phyloP scores from a whole-genome alignment of 2,329 filamentous ascomycete species.

The Penicillium sp. region DNA sequence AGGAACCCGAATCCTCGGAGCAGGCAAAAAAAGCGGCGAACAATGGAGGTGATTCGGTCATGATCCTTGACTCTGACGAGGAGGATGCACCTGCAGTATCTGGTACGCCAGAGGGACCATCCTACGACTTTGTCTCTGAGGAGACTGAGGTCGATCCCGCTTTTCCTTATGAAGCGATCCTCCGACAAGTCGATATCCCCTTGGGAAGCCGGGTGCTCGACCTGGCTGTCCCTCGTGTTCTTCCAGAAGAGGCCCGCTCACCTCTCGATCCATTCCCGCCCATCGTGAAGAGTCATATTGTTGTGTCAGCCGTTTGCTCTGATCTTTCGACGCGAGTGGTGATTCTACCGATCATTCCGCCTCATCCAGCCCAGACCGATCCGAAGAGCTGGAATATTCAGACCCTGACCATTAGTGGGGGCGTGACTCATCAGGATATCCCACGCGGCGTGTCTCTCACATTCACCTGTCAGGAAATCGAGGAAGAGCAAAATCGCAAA shows the following conservation, averaged over 20 bases:
- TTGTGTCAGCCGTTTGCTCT: slow-evolving; percentile 53
- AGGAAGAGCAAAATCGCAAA: slow-evolving; percentile 27
- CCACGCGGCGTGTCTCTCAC: slow-evolving; percentile 51
- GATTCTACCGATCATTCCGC: slow-evolving; percentile 52
- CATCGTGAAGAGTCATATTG: slow-evolving; percentile 48
- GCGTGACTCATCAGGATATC: slow-evolving; percentile 49
- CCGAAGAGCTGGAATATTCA: slow-evolving; percentile 42
- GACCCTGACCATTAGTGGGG: slow-evolving; percentile 45
- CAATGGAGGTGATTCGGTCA: slow-evolving; percentile 43
- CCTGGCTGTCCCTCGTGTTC: slow-evolving; percentile 48
- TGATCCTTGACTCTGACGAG: slow-evolving; percentile 56
- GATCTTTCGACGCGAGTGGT: slow-evolving; percentile 56
- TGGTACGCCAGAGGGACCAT: slow-evolving; percentile 17
- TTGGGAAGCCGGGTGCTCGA: slow-evolving; percentile 52
- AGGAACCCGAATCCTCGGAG: slow-evolving; percentile 23
- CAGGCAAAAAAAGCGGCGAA: slow-evolving; percentile 23
- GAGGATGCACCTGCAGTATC: slow-evolving; percentile 42
- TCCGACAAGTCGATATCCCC: slow-evolving; percentile 53
- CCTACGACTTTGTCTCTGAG: slow-evolving; percentile 49
- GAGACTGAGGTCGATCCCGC: slow-evolving; percentile 55
- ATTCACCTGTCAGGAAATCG: slow-evolving; percentile 44
- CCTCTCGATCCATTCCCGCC: slow-evolving; percentile 43
- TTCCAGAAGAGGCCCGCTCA: slow-evolving; percentile 39
- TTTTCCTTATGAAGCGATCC: slow-evolving; percentile 51
- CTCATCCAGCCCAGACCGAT: slow-evolving; percentile 41